Conservation (phyloP, 441 rosid genomes). For the Bocquillonia castaneifolia region DNA sequence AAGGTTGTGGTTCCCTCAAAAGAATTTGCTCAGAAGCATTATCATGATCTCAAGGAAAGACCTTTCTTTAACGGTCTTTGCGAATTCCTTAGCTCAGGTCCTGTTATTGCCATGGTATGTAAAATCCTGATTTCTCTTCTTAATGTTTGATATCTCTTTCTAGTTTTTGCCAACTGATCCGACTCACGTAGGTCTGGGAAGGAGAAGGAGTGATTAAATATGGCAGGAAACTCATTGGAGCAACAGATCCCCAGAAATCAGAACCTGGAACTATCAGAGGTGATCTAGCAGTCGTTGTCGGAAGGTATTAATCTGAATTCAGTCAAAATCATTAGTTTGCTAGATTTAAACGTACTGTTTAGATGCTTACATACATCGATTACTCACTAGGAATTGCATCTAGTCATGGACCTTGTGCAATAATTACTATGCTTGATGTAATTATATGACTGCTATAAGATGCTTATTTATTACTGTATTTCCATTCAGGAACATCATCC, state of each 20-base stretch:
- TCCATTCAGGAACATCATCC: constrained; percentile 71
- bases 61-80: constrained; percentile 93
- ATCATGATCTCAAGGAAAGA: constrained; percentile 86
- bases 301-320: constrained; percentile 50
- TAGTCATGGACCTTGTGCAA: not conserved
- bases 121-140: constrained; percentile 12
- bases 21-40: constrained; percentile 80
- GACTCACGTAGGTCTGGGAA: constrained; percentile 76
- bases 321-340: not conserved
- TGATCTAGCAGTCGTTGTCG: constrained; percentile 88
- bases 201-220: constrained; percentile 93
- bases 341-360: not conserved
- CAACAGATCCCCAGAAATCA: constrained; percentile 95
- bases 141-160: not conserved
- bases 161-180: constrained; percentile 7
- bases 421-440: not conserved
- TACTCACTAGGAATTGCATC: not conserved
- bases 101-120: constrained; percentile 87
- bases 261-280: constrained; percentile 98
- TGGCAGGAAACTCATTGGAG: constrained; percentile 91
- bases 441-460: not conserved
- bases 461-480: not conserved
- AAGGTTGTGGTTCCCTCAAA: constrained; percentile 74
- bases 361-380: not conserved
- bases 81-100: constrained; percentile 96